phyloP scores from a whole-genome alignment of 2,329 filamentous ascomycete genomes.

The Stagonosporopsis cucurbitacearum region DNA sequence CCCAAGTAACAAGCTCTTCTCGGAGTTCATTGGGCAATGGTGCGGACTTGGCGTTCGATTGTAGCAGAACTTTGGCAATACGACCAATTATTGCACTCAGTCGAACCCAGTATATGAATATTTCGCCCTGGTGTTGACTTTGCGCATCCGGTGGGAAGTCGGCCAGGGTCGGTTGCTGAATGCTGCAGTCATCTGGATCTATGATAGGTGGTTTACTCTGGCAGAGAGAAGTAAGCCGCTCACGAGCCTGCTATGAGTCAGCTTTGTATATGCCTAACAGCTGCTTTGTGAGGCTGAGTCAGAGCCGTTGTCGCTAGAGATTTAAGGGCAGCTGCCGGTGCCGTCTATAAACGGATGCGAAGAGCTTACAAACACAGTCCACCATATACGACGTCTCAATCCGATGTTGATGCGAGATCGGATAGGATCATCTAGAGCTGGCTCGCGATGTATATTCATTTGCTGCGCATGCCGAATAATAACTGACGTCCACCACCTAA shows the following conservation, averaged over 20 bases:
- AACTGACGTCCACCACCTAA: conserved; percentile 32
- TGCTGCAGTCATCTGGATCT: conserved; percentile 31
- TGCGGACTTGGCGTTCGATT: conserved; percentile 17
- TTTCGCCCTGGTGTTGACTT: conserved; percentile 31
- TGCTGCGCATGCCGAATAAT: conserved; percentile 34
- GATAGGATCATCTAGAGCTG: conserved; percentile 17
- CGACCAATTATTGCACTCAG: conserved; percentile 33
- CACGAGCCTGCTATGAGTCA: conserved; percentile 24
- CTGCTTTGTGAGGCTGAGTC: background rate
- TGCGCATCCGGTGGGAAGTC: conserved; percentile 28
- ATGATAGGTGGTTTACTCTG: conserved; percentile 33
- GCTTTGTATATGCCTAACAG: background rate
- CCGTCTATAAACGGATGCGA: background rate
- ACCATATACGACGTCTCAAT: conserved; percentile 31
- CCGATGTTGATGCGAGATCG: conserved; percentile 21
- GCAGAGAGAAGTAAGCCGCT: conserved; percentile 29
- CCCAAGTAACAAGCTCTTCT: conserved; percentile 29
- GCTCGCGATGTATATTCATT: conserved; percentile 32
- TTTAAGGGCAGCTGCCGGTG: background rate
- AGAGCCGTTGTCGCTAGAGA: background rate
- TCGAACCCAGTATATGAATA: conserved; percentile 34
- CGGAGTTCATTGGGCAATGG: conserved; percentile 21
- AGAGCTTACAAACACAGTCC: conserved; percentile 32
- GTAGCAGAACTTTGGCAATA: conserved; percentile 28
- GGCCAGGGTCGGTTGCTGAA: conserved; percentile 25